Percentiles rank a stretch among this genome's conserved stretches.
phyloP scores from a whole-genome alignment of 2,329 filamentous ascomycete species.

The Pseudopithomyces chartarum region DNA sequence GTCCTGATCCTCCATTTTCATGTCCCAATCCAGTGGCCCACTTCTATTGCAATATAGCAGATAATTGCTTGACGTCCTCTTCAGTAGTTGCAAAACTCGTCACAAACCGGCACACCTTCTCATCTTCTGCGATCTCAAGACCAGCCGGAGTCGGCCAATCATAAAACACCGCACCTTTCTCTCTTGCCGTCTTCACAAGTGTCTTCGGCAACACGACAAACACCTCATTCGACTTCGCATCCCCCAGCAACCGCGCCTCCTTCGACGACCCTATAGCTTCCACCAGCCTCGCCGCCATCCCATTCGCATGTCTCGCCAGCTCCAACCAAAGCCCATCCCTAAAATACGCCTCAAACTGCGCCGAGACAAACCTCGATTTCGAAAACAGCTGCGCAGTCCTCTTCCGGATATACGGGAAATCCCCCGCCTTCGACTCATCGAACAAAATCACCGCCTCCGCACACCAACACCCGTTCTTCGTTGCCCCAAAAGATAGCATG shows the following conservation, averaged over 20 bases:
- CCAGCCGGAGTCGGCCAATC: neutral
- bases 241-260: neutral
- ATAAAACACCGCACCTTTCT: neutral
- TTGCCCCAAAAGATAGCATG: conserved; percentile 1
- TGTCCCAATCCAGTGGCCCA: no score
- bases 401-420: conserved; percentile 3
- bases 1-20: no score
- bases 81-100: neutral
- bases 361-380: neutral
- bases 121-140: neutral
- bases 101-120: conserved; percentile 1
- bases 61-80: neutral
- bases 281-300: neutral
- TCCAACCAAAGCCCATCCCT: neutral
- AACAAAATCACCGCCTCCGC: neutral
- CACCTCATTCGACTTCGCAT: neutral
- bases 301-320: neutral
- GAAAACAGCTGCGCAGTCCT: conserved; percentile 1
- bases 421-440: neutral
- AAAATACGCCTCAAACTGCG: conserved; percentile 5
- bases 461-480: conserved; percentile 3
- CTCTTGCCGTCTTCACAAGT: neutral
- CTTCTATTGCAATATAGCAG: neutral
- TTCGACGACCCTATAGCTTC: neutral
- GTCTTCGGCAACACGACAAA: neutral